These are phyloP conservation scores for Brassica hybrid DNA, from an alignment of 441 rosid species.

Conservation along the genomic window DNA sequence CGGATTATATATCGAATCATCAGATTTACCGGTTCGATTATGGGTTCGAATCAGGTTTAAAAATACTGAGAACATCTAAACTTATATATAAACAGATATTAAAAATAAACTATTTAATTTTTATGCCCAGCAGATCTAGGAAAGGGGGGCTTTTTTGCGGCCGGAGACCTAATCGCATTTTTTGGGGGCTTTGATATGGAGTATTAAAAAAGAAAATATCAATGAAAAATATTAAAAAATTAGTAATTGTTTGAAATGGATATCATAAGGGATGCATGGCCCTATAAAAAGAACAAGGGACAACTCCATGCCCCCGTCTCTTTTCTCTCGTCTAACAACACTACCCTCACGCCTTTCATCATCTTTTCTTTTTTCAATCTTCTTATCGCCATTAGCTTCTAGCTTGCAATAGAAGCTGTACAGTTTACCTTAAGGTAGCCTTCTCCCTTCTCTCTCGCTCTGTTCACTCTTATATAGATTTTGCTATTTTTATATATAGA, in stretches of 20 bases:
- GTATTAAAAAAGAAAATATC: too few species aligned
- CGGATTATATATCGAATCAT: too few species aligned
- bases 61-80: too few species aligned
- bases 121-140: too few species aligned
- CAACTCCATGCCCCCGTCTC: slow-evolving; percentile 15
- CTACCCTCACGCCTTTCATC: slow-evolving; percentile 36
- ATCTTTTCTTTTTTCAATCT: not conserved
- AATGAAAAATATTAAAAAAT: not conserved
- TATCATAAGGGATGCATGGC: not conserved
- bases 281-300: slow-evolving; percentile 38
- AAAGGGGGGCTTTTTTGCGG: not conserved
- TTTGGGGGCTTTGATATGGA: not conserved
- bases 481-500: not conserved
- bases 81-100: too few species aligned
- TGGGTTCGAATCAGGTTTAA: too few species aligned
- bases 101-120: too few species aligned
- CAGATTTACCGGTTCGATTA: too few species aligned
- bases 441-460: not conserved
- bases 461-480: not conserved
- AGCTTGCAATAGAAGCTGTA: slow-evolving; percentile 17
- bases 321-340: slow-evolving; percentile 24
- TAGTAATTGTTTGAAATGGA: not conserved
- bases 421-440: slow-evolving; percentile 40
- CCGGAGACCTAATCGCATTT: slow-evolving; percentile 15
- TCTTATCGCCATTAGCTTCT: slow-evolving; percentile 21